Conservation (phyloP, 2,329 filamentous ascomycete species). For the Leptodontidium sp. region DNA sequence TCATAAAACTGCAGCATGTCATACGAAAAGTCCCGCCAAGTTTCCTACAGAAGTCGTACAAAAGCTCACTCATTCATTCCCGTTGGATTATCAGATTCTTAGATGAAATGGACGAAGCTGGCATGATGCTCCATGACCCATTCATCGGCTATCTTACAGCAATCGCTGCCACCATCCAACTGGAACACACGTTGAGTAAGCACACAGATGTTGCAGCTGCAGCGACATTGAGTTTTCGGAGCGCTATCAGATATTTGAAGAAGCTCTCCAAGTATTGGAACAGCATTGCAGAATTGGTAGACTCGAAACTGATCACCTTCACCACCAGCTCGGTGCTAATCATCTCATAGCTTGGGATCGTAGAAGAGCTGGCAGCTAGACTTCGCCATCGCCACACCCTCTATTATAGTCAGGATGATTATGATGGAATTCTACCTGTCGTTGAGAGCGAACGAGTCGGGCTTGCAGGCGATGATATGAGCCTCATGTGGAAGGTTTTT, state of each 20-base stretch:
- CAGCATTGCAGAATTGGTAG: constrained; percentile 32
- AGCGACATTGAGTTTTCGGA: constrained; percentile 31
- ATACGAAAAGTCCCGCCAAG: constrained; percentile 36
- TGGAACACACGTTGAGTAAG: constrained; percentile 36
- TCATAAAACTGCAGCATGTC: constrained; percentile 36
- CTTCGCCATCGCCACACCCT: constrained; percentile 33
- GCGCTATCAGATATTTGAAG: constrained; percentile 31
- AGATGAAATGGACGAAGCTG: constrained; percentile 37
- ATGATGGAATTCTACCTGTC: constrained; percentile 34
- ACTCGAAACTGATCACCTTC: not conserved
- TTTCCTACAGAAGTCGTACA: constrained; percentile 37
- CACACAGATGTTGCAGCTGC: constrained; percentile 34
- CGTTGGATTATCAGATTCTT: constrained; percentile 36
- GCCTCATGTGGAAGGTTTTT: constrained; percentile 36
- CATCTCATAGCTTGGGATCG: constrained; percentile 28
- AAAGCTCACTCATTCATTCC: constrained; percentile 36
- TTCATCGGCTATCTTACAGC: constrained; percentile 35
- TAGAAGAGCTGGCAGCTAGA: constrained; percentile 33
- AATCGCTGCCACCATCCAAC: constrained; percentile 34
- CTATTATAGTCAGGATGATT: constrained; percentile 36
- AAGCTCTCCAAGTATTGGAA: constrained; percentile 35
- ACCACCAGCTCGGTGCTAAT: not conserved
- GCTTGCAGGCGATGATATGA: constrained; percentile 31
- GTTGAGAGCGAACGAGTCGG: constrained; percentile 33
- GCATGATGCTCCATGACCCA: constrained; percentile 37